These are phyloP conservation scores for Hymenoscyphus fraxineus DNA, from an alignment of 2,329 filamentous ascomycete species.

Conservation along the genomic window DNA sequence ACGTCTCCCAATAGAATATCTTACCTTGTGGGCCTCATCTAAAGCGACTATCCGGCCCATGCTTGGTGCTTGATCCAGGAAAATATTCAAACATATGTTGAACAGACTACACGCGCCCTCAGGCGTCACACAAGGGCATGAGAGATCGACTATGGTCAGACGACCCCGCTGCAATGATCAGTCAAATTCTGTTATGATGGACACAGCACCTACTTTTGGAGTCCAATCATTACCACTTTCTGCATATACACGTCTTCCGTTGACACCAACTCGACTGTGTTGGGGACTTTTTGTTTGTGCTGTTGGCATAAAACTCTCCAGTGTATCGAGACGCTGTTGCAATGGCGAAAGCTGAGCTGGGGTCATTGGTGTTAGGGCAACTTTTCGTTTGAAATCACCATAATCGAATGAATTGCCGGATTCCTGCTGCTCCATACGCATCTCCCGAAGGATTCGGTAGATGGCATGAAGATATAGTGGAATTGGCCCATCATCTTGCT, in stretches of 20 bases:
- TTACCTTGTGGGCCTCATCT: constrained; percentile 73
- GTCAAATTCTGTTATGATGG: neutral
- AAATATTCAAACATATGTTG: constrained; percentile 65
- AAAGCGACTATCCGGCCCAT: constrained; percentile 62
- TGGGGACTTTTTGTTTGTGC: constrained; percentile 12
- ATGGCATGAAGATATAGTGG: constrained; percentile 52
- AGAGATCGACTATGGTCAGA: constrained; percentile 68
- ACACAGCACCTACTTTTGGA: constrained; percentile 16
- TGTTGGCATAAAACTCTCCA: constrained; percentile 60
- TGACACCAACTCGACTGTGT: constrained; percentile 6
- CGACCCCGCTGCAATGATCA: constrained; percentile 40
- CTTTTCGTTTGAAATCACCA: constrained; percentile 36
- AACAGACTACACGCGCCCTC: constrained; percentile 69
- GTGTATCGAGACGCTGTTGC: constrained; percentile 54
- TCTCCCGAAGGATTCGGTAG: constrained; percentile 46
- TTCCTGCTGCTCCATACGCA: constrained; percentile 41
- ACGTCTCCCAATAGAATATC: neutral
- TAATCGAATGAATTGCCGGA: constrained; percentile 42
- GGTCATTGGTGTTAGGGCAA: constrained; percentile 41
- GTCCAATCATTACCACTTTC: constrained; percentile 24
- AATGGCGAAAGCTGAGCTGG: constrained; percentile 52
- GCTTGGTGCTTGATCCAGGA: constrained; percentile 50
- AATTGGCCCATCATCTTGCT: constrained; percentile 34
- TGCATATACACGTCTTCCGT: neutral
- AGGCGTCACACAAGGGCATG: constrained; percentile 65